Conservation (phyloP, 2,329 filamentous ascomycete species). For the Parafenestella ontariensis region DNA sequence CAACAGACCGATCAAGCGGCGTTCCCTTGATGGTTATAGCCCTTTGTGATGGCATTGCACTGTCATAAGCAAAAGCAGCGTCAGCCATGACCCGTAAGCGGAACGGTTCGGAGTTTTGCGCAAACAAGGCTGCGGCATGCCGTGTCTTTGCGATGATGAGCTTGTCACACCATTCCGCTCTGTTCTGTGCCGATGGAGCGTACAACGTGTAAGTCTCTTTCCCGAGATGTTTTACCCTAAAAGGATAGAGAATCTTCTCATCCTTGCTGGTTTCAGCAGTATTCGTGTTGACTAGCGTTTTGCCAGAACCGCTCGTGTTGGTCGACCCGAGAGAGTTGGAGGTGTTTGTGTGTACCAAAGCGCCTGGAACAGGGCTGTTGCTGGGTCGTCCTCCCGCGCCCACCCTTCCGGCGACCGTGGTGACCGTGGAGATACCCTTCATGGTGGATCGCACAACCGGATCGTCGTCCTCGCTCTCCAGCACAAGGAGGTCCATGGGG, state of each 20-base stretch:
- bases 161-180: constrained; percentile 89
- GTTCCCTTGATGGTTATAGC: constrained; percentile 86
- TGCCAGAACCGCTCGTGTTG: constrained; percentile 60
- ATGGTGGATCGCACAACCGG: constrained; percentile 80
- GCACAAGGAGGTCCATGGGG: constrained; percentile 91
- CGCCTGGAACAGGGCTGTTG: constrained; percentile 53
- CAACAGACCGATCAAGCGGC: constrained; percentile 87
- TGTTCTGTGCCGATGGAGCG: constrained; percentile 74
- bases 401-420: constrained; percentile 52
- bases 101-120: constrained; percentile 96
- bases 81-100: constrained; percentile 90
- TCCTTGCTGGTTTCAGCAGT: constrained; percentile 67
- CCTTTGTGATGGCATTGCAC: constrained; percentile 59
- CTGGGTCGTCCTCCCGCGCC: constrained; percentile 59
- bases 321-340: constrained; percentile 63
- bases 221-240: constrained; percentile 93
- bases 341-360: constrained; percentile 73
- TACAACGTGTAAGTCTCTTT: constrained; percentile 93
- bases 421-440: constrained; percentile 71
- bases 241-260: constrained; percentile 84
- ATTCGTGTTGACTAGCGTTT: constrained; percentile 56
- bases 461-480: constrained; percentile 93
- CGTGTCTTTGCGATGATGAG: constrained; percentile 95
- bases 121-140: constrained; percentile 85
- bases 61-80: constrained; percentile 84